A percentile compares a stretch with the other conserved stretches of the same genome.
Conservation (phyloP, 345 rosid genomes). For the Boechera stricta region DNA sequence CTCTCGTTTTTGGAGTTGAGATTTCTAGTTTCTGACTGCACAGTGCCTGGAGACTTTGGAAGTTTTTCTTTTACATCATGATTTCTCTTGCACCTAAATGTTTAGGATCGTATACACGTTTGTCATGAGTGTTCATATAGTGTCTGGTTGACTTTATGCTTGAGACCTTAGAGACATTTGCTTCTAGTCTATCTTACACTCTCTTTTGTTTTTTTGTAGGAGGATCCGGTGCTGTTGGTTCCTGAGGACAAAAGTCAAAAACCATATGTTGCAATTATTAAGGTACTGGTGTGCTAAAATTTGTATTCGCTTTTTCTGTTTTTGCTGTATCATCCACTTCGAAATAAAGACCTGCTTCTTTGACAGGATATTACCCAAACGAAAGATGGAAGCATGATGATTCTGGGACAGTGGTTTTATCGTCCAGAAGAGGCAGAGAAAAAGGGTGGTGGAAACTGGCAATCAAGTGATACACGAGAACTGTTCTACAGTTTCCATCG, state of each 20-base stretch:
- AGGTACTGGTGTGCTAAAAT: constrained; percentile 56
- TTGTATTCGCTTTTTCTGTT: neutral
- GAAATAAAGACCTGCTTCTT: constrained; percentile 30
- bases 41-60: neutral
- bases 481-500: constrained; percentile 95
- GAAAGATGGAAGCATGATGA: constrained; percentile 68
- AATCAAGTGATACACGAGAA: constrained; percentile 79
- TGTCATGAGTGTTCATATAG: constrained; percentile 12
- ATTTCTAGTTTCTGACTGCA: neutral
- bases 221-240: constrained; percentile 92
- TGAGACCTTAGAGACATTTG: constrained; percentile 17
- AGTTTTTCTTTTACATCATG: neutral
- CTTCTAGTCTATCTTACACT: constrained; percentile 16
- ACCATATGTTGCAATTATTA: constrained; percentile 96
- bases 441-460: constrained; percentile 97
- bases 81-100: constrained; percentile 6
- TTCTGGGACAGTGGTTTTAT: constrained; percentile 97
- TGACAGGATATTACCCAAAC: constrained; percentile 78
- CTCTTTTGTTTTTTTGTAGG: constrained; percentile 52
- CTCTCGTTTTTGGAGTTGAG: neutral
- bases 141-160: constrained; percentile 8
- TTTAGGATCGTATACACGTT: constrained; percentile 1
- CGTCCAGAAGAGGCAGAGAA: constrained; percentile 97
- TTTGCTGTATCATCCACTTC: constrained; percentile 4
- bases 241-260: constrained; percentile 83